phyloP scores from a whole-genome alignment of 2,329 filamentous ascomycete species.

The Fusarium nodosum region DNA sequence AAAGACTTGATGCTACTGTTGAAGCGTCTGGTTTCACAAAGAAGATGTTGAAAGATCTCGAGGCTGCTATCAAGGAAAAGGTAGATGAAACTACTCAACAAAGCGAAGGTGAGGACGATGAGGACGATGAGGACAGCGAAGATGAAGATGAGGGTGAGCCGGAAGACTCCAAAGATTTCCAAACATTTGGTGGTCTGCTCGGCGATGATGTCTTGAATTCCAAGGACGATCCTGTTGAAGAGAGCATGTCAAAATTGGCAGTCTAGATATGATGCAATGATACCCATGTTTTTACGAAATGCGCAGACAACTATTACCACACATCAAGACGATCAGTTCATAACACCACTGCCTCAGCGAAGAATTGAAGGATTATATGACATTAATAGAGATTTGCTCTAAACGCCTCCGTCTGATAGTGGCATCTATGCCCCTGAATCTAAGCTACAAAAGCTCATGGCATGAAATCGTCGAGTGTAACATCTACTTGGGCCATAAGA shows the following conservation, averaged over 20 bases:
- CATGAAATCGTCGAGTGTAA: constrained; percentile 52
- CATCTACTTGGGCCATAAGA: constrained; percentile 56
- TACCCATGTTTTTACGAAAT: constrained; percentile 30
- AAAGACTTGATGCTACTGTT: constrained; percentile 85
- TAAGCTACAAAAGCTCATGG: constrained; percentile 58
- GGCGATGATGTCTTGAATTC: constrained; percentile 38
- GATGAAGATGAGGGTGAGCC: constrained; percentile 50
- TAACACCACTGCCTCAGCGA: not conserved
- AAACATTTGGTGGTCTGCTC: constrained; percentile 40
- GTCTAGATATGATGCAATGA: constrained; percentile 46
- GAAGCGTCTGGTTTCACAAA: constrained; percentile 95
- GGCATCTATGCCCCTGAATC: constrained; percentile 50
- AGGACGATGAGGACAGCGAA: constrained; percentile 51
- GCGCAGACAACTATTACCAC: not conserved
- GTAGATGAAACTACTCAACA: constrained; percentile 63
- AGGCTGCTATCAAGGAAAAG: constrained; percentile 88
- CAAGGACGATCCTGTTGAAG: constrained; percentile 41
- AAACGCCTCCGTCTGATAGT: constrained; percentile 43
- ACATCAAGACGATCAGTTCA: not conserved
- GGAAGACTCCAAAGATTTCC: constrained; percentile 39
- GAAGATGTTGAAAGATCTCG: constrained; percentile 96
- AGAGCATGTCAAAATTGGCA: constrained; percentile 51
- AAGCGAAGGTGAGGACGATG: constrained; percentile 51
- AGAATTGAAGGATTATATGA: constrained; percentile 36
- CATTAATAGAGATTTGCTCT: constrained; percentile 46